Evolutionary conservation across 257 asterid species (phyloP).

Genomic region (Solanum neorickii): DNA sequence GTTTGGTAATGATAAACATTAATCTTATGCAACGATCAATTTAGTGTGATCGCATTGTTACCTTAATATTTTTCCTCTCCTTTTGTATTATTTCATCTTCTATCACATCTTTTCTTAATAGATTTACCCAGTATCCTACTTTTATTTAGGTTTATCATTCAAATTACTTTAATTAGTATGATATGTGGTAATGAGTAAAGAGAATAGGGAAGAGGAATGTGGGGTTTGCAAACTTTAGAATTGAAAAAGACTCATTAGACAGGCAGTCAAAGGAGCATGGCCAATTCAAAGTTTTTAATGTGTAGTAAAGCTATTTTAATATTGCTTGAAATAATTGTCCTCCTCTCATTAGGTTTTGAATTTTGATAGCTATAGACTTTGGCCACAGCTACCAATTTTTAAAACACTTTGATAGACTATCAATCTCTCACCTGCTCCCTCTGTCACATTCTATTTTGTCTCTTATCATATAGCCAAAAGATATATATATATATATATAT

Average conservation of each 20-base stretch:
- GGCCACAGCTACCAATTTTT: neutral
- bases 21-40: no score
- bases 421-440: slow-evolving; percentile 8
- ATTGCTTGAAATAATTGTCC: slow-evolving; percentile 6
- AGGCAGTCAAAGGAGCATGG: slow-evolving; percentile 5
- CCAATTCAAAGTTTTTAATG: neutral
- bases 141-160: no score
- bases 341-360: neutral
- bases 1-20: no score
- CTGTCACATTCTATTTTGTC: neutral
- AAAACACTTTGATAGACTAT: neutral
- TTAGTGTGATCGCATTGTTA: neutral
- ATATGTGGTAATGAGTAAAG: neutral
- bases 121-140: no score
- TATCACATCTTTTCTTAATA: no score
- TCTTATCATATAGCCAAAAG: neutral
- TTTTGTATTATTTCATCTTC: no score
- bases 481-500: neutral
- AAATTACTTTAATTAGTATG: neutral
- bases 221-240: neutral
- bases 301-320: neutral
- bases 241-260: neutral
- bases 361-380: neutral
- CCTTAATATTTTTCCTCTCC: neutral
- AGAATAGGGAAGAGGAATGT: neutral